Base-by-base conservation (phyloP, 768 basidiomycete genomes). In the Boletus vermiculosoides region DNA sequence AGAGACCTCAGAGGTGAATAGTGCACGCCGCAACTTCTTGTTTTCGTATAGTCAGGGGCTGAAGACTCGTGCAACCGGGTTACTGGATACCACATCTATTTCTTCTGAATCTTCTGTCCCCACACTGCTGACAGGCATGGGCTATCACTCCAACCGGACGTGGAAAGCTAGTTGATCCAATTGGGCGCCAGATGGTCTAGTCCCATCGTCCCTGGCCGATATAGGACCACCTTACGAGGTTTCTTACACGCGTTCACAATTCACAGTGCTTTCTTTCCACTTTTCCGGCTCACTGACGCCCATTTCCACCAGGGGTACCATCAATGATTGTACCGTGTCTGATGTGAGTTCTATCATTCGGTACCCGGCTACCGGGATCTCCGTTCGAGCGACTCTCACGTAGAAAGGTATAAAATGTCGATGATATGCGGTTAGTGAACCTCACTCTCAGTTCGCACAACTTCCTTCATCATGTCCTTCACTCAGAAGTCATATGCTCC, bases 401-500 rank as follows among this genome's bases (percentile, higher is more conserved):
- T 13, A 25, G 5, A 16, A 15, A 23, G 22, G 48, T 50, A 69
- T 68, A 67, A 67, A 64, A 45, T 13, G 45, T 11, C 30, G 34
- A 42, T 16, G 6, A 5, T 22, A 16, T 11, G 8, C 25, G 28
- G 10, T 50, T 18, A 9, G 9, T 28, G 30, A 22, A 23, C 42
- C 7, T 18, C 46, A 37, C 23, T n/a, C 48, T 40, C 46, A 7
- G 5, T 28, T 13, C 10, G 3, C 8, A 44, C 47, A 23, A 46
- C 42, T 12, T 44, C 15, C 45, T 53, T 11, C 37, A 58, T 6
- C 59, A 69, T 67, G 64, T 69, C 60, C 49, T 64, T 58, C 54
- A 50, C 55, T 13, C 50, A 55, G n/a, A 63, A 57, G n/a, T n/a
- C n/a, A 25, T 20, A 40, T 13, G 36, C 28, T 60, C 47, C n/a